Percentiles rank a stretch among this genome's conserved stretches.
phyloP scores from a whole-genome alignment of 805 yeast genomes.

The Kuraishia piskuri region DNA sequence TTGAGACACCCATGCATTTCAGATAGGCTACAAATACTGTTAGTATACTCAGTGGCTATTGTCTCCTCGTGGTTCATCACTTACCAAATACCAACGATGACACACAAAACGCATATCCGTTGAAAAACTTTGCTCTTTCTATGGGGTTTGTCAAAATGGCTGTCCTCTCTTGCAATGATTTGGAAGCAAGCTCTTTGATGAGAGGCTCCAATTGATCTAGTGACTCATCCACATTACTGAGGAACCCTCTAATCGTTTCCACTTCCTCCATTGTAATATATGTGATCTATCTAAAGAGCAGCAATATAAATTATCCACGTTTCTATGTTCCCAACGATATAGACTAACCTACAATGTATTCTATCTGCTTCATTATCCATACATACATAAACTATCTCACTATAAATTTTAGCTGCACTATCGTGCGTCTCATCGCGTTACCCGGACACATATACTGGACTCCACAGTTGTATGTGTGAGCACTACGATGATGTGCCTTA shows the following conservation, averaged over 20 bases:
- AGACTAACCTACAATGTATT: too few species aligned
- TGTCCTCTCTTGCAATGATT: constrained; percentile 1
- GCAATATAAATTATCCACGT: too few species aligned
- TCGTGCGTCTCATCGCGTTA: neutral
- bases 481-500: too few species aligned
- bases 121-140: constrained; percentile 24
- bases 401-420: neutral
- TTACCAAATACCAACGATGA: constrained; percentile 40
- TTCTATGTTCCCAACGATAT: too few species aligned
- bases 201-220: constrained; percentile 2
- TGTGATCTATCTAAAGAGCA: neutral
- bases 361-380: neutral
- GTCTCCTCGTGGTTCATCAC: neutral
- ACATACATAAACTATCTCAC: neutral
- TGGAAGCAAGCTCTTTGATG: neutral
- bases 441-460: too few species aligned
- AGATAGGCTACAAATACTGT: constrained; percentile 30
- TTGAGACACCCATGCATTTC: constrained; percentile 49
- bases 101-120: constrained; percentile 38
- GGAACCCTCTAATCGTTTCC: neutral
- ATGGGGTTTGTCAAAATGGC: constrained; percentile 6
- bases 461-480: too few species aligned
- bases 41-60: too few species aligned
- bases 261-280: constrained; percentile 1
- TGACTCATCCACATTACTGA: neutral